These are phyloP conservation scores for Phaeosphaeriaceae sp. DNA, from an alignment of 2,329 filamentous ascomycete genomes.

Conservation along the genomic window DNA sequence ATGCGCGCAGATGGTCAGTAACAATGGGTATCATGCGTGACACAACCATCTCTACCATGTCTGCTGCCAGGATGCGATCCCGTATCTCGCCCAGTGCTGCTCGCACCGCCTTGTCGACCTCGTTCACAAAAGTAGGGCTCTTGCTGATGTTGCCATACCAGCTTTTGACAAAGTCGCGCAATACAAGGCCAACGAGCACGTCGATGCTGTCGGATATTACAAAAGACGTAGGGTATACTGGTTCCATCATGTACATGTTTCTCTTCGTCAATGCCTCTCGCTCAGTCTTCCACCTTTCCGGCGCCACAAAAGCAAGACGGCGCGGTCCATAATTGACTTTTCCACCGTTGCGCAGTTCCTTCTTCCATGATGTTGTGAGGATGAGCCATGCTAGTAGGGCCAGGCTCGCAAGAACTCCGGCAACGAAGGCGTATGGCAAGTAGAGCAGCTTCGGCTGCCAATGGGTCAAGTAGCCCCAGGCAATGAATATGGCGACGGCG, in stretches of 20 bases:
- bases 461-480: conserved; percentile 85
- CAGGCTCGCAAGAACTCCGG: conserved; percentile 66
- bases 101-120: conserved; percentile 83
- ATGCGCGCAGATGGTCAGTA: conserved; percentile 86
- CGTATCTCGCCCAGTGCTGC: conserved; percentile 73
- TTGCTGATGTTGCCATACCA: conserved; percentile 91
- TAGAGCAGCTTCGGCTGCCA: conserved; percentile 85
- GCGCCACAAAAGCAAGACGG: conserved; percentile 64
- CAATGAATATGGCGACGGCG: conserved; percentile 74
- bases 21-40: conserved; percentile 85
- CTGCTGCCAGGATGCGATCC: conserved; percentile 74
- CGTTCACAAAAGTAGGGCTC: conserved; percentile 79
- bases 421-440: conserved; percentile 81
- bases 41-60: conserved; percentile 83
- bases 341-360: conserved; percentile 50
- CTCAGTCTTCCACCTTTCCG: conserved; percentile 73
- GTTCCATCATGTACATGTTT: conserved; percentile 68
- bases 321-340: conserved; percentile 50
- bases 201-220: conserved; percentile 82
- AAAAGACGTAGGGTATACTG: conserved; percentile 77
- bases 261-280: conserved; percentile 68
- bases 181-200: conserved; percentile 74
- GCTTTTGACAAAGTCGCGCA: conserved; percentile 82
- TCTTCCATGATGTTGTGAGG: conserved; percentile 61
- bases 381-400: conserved; percentile 65